Conservation (phyloP, 2,329 filamentous ascomycete species). For the Elsinoe arachidis region DNA sequence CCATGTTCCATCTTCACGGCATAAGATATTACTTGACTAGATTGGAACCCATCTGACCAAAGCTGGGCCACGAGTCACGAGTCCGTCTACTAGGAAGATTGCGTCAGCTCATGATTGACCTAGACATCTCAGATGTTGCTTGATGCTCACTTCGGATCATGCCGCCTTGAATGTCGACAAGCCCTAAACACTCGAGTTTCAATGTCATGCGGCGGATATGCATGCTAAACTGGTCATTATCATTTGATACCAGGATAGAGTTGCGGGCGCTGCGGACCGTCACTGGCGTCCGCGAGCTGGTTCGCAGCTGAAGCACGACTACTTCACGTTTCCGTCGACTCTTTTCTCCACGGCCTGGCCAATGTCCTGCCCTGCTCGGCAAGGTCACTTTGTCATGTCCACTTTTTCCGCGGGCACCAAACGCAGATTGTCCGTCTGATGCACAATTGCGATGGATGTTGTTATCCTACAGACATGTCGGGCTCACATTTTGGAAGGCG, state of each 20-base stretch:
- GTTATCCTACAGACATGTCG: neutral
- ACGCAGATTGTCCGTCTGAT: neutral
- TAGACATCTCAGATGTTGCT: neutral
- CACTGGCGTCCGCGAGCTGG: neutral
- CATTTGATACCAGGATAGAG: neutral
- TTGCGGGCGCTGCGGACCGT: constrained; percentile 12
- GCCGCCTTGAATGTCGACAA: neutral
- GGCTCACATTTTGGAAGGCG: neutral
- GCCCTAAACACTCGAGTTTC: neutral
- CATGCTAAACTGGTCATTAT: neutral
- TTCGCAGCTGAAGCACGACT: neutral
- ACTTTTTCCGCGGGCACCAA: constrained; percentile 2
- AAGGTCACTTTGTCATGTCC: constrained; percentile 3
- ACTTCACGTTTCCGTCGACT: neutral
- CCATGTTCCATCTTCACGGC: too few species aligned
- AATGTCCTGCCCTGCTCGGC: neutral
- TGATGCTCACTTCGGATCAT: neutral
- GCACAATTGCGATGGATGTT: neutral
- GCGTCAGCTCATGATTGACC: neutral
- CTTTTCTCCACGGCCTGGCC: neutral
- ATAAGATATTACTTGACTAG: too few species aligned
- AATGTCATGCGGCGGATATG: neutral
- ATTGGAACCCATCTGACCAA: too few species aligned
- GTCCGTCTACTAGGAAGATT: neutral
- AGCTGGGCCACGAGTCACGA: neutral